Conservation (phyloP, 2,329 filamentous ascomycete species). For the Neofusicoccum laricinum region DNA sequence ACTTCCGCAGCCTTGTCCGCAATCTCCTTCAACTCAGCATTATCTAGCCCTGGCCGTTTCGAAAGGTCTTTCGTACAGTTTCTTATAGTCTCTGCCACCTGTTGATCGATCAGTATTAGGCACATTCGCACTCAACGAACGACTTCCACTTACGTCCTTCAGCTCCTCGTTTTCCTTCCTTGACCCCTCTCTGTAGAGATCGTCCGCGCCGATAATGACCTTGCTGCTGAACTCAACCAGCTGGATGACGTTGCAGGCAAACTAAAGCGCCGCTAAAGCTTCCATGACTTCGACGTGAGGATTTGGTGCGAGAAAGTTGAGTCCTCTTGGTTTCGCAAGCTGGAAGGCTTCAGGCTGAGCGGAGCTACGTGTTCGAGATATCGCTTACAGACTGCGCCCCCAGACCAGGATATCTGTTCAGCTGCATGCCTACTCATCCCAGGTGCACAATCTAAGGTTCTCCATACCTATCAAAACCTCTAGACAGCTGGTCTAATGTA, state of each 20-base stretch:
- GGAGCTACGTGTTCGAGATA: too few species aligned
- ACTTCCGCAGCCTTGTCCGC: neutral
- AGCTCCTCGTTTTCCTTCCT: neutral
- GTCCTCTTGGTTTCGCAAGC: too few species aligned
- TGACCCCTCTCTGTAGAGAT: neutral
- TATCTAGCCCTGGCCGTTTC: neutral
- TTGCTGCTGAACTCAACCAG: neutral
- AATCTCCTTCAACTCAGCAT: neutral
- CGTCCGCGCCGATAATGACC: neutral
- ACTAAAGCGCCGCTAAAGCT: neutral
- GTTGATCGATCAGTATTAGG: neutral
- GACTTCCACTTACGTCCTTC: neutral
- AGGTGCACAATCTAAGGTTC: too few species aligned
- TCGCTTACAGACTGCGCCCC: too few species aligned
- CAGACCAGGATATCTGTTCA: too few species aligned
- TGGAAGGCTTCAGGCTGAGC: too few species aligned
- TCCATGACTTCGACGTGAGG: neutral
- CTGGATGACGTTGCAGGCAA: conserved; percentile 1
- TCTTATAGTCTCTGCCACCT: neutral
- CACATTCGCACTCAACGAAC: too few species aligned
- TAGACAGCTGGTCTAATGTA: too few species aligned
- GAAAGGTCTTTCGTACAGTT: neutral
- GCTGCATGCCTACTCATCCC: too few species aligned
- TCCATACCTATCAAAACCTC: too few species aligned
- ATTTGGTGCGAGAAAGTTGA: too few species aligned